These are phyloP conservation scores for Calycina herbarum DNA, from an alignment of 2,329 filamentous ascomycete genomes.

Conservation along the genomic window DNA sequence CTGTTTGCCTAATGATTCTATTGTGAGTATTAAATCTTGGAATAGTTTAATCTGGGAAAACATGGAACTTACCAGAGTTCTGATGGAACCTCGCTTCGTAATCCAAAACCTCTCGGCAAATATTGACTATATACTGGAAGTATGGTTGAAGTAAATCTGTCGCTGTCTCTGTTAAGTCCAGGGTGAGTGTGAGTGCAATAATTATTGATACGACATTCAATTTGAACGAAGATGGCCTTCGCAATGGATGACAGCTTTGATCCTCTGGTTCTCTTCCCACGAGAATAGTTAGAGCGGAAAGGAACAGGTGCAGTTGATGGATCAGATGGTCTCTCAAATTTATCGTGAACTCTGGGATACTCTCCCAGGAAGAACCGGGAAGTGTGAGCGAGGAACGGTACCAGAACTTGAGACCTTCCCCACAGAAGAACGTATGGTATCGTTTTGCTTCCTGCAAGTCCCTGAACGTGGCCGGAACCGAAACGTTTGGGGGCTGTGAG, in stretches of 20 bases:
- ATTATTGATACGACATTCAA: slow-evolving; percentile 16
- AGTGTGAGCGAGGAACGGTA: slow-evolving; percentile 23
- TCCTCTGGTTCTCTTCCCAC: slow-evolving; percentile 51
- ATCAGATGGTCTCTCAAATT: slow-evolving; percentile 22
- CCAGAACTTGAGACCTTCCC: slow-evolving; percentile 43
- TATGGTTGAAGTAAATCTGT: slow-evolving; percentile 41
- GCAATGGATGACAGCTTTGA: slow-evolving; percentile 39
- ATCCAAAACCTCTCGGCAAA: slow-evolving; percentile 51
- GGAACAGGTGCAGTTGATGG: slow-evolving; percentile 17
- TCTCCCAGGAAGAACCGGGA: slow-evolving; percentile 37
- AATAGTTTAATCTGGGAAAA: neutral
- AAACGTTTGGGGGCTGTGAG: slow-evolving; percentile 55
- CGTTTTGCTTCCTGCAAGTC: slow-evolving; percentile 32
- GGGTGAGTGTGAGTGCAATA: slow-evolving; percentile 17
- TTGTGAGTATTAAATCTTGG: neutral
- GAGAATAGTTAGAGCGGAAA: slow-evolving; percentile 33
- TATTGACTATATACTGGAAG: slow-evolving; percentile 53
- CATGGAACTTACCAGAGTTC: neutral
- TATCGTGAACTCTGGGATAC: slow-evolving; percentile 16
- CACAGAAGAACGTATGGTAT: slow-evolving; percentile 30
- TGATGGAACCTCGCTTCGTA: slow-evolving; percentile 21
- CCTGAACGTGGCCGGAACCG: slow-evolving; percentile 42
- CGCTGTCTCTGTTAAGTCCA: slow-evolving; percentile 20
- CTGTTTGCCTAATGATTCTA: slow-evolving; percentile 19
- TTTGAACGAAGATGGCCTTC: slow-evolving; percentile 18